Percentiles rank a stretch among this genome's conserved stretches.
These are phyloP conservation scores for Plenodomus biglobosus DNA, from an alignment of 2,329 filamentous ascomycete species.

Conservation along the genomic window DNA sequence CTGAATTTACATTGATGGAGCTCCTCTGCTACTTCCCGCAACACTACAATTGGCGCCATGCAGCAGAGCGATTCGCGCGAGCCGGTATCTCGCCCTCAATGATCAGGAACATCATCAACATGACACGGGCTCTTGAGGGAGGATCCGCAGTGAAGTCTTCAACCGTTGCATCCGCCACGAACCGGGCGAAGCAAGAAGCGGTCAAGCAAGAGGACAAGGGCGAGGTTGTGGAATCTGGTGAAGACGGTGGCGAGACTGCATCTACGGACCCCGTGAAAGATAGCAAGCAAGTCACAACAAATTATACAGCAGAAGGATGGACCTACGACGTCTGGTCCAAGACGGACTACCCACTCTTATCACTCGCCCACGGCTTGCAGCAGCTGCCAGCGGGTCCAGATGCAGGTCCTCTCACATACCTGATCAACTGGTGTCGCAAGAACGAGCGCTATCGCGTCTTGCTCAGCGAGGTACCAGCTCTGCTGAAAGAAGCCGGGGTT, in stretches of 20 bases:
- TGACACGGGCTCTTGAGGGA: constrained; percentile 9
- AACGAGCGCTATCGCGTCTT: constrained; percentile 1
- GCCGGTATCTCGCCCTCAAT: background rate
- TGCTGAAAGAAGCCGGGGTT: constrained; percentile 10
- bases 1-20: constrained; percentile 19
- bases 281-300: background rate
- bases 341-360: constrained; percentile 23
- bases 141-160: background rate
- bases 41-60: constrained; percentile 20
- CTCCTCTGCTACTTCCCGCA: constrained; percentile 17
- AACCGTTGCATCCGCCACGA: background rate
- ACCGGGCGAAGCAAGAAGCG: background rate
- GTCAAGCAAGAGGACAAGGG: background rate
- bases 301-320: constrained; percentile 20
- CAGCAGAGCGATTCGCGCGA: constrained; percentile 5
- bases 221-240: background rate
- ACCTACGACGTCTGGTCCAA: constrained; percentile 3
- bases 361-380: constrained; percentile 13
- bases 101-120: constrained; percentile 14
- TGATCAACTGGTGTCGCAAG: constrained; percentile 16
- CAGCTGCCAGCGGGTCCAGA: constrained; percentile 14
- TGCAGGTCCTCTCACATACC: constrained; percentile 18
- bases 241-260: no score
- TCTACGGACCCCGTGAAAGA: no score
- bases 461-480: constrained; percentile 10